Evolutionary conservation across 148 eudicot genomes (phyloP), one percentile per base, ranked within the genome.

Genomic region (Dysphania ambrosioides): DNA sequence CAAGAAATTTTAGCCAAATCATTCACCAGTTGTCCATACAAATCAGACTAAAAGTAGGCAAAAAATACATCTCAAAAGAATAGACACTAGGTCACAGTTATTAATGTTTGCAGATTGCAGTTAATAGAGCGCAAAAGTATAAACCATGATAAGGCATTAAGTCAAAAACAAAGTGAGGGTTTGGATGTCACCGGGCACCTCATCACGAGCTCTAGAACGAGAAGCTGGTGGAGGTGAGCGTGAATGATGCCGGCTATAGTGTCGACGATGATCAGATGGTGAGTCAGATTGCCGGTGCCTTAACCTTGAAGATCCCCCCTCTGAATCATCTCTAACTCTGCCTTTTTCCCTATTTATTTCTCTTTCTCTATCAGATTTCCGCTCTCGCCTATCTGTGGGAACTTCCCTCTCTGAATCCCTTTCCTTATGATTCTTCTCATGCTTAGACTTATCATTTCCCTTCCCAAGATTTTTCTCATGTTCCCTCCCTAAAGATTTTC

Each of bases 141-240:
- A 29, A 64, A 66, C 27, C 36, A 30, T n/a, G 7, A 30, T 8
- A 38, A 13, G 2, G 15, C 6, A 72, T 72, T 9, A 74, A 66
- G 21, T 62, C 65, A 82, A 71, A 65, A 60, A 51, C 67, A 69
- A 34, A 55, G 72, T 10, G 40, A 84, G 76, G 84, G 83, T 83
- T 76, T 77, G 92, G 86, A 83, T 87, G 90, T 92, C 97, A 89
- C 96, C 96, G 81, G 93, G 87, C 86, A 95, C 99, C 97, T 95
- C 97, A 76, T 82, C 84, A 76, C 78, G 91, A 51, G 79, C 87
- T 82, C 93, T 82, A 31, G 81, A 80, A 70, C 79, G 86, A 58
- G 88, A 70, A 65, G 85, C 82, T 40, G 31, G 80, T 66, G 73
- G 75, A 30, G 98, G 97, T 12, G 98, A 93, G 66, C 78, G 87